Evolutionary conservation across 2,329 filamentous ascomycete species (phyloP).

Genomic region (Verruconis gallopava): DNA sequence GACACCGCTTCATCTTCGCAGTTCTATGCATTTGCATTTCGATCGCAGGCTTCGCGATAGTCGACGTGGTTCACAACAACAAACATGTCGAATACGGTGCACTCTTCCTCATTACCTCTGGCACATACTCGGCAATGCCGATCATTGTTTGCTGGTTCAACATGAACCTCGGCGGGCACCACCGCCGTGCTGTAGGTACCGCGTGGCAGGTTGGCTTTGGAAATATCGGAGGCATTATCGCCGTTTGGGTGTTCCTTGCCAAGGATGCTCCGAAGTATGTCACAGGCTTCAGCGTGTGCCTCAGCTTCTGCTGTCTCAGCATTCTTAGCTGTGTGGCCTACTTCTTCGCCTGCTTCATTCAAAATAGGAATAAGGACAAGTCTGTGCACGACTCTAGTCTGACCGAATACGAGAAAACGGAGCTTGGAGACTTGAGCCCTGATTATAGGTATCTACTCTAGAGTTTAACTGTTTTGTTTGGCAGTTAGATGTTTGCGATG

Average conservation of each 20-base stretch:
- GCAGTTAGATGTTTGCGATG: no score
- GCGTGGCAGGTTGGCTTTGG: constrained; percentile 39
- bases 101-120: constrained; percentile 70
- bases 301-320: constrained; percentile 60
- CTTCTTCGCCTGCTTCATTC: constrained; percentile 40
- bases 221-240: constrained; percentile 39
- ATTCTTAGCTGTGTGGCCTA: constrained; percentile 50
- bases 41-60: constrained; percentile 62
- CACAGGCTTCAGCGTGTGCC: constrained; percentile 63
- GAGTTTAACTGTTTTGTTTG: no score
- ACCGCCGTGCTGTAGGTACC: constrained; percentile 33
- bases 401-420: constrained; percentile 49
- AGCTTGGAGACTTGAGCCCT: constrained; percentile 46
- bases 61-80: constrained; percentile 54
- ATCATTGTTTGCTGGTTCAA: constrained; percentile 52
- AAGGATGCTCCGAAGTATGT: constrained; percentile 55
- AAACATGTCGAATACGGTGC: constrained; percentile 56
- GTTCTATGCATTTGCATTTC: constrained; percentile 54
- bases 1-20: constrained; percentile 64
- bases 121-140: constrained; percentile 79
- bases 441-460: constrained; percentile 48
- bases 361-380: constrained; percentile 49
- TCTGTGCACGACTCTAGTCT: constrained; percentile 33
- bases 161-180: constrained; percentile 41
- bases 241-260: constrained; percentile 35